These are phyloP conservation scores for Kwoniella sp. DNA, from an alignment of 768 basidiomycete species.

Conservation along the genomic window DNA sequence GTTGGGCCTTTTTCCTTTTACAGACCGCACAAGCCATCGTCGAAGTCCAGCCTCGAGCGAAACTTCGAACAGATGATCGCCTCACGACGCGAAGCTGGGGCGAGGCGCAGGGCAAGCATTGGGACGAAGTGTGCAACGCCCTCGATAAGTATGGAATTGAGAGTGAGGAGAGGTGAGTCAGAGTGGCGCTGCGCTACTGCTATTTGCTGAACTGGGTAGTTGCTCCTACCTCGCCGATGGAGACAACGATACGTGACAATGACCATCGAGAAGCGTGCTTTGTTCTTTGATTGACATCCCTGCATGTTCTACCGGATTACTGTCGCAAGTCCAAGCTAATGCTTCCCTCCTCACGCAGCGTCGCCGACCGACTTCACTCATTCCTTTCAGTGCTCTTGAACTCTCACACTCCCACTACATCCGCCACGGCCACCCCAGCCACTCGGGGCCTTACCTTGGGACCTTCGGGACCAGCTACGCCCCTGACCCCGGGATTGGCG, in stretches of 20 bases:
- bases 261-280: too few species aligned
- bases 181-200: too few species aligned
- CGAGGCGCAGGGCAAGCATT: conserved; percentile 19
- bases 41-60: conserved; percentile 19
- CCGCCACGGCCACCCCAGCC: conserved; percentile 24
- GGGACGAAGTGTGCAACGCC: conserved; percentile 12
- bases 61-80: conserved; percentile 27
- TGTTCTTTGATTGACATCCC: too few species aligned
- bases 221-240: too few species aligned
- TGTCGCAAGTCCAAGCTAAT: too few species aligned
- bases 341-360: neutral
- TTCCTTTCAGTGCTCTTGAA: conserved; percentile 25
- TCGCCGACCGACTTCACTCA: conserved; percentile 25
- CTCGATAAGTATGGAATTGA: conserved; percentile 9
- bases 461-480: neutral
- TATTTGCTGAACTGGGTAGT: too few species aligned
- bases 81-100: conserved; percentile 17
- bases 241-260: too few species aligned
- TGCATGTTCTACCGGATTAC: too few species aligned
- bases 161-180: conserved; percentile 21
- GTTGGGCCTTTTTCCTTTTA: neutral
- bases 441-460: conserved; percentile 15
- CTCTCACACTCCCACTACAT: conserved; percentile 29
- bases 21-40: conserved; percentile 33
- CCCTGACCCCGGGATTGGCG: neutral